Evolutionary conservation across 192 early-diverging fungal genomes (phyloP).

Genomic region (Diversispora eburnea): DNA sequence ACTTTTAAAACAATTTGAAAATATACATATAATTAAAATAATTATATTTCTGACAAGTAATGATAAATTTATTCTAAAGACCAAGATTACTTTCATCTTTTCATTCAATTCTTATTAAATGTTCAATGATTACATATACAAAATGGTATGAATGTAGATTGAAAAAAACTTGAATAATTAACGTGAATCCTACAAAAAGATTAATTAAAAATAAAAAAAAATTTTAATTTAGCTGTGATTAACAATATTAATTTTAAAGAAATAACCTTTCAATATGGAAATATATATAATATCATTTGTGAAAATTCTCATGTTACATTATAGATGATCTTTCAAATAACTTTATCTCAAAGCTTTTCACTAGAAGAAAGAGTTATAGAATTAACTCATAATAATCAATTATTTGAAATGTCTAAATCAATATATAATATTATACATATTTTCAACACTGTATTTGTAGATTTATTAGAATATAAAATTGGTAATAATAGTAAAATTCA

Average conservation of each 20-base stretch:
- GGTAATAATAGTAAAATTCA: not conserved
- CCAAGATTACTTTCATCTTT: slow-evolving; percentile 10
- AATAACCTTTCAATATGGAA: not conserved
- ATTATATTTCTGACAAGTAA: not conserved
- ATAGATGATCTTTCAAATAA: not conserved
- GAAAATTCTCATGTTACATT: not conserved
- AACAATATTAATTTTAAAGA: slow-evolving; percentile 3
- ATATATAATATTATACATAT: no score
- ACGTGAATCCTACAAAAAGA: not conserved
- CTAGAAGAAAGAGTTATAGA: not conserved
- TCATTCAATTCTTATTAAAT: not conserved
- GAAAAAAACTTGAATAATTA: not conserved
- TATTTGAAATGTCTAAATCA: not conserved
- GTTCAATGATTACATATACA: not conserved
- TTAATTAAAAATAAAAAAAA: not conserved
- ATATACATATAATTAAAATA: not conserved
- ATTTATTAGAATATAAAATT: no score
- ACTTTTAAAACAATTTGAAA: not conserved
- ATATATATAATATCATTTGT: not conserved
- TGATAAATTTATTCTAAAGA: not conserved
- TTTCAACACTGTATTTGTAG: no score
- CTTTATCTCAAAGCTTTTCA: not conserved
- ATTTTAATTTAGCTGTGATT: not conserved
- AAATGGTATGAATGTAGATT: not conserved
- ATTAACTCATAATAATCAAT: not conserved